Base-by-base conservation (phyloP, 257 asterid genomes). In the Petrea volubilis region DNA sequence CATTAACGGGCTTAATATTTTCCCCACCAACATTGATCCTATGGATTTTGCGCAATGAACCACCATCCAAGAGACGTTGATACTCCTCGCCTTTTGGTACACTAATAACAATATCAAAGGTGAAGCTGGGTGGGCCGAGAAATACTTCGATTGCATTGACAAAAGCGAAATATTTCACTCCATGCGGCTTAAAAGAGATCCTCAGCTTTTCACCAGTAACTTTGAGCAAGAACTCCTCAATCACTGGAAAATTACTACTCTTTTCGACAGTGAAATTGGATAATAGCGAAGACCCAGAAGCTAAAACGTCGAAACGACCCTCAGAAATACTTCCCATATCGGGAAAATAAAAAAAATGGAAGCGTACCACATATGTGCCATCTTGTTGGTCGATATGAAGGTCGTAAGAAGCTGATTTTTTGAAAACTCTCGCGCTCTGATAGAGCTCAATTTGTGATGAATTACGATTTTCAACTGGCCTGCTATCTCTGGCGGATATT, bases 1-100 rank as follows among this genome's bases (percentile, higher is more conserved):
- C 90, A 49, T 3, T 34, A 0, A 40, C 31, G 0, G 76, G 53
- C 7, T 64, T 73, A 11, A 82, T 38, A 10, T 15, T 14, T 1
- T 1, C 1, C 14, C 90, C 90, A 33, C 86, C 90, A 17, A 85
- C 81, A 41, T 85, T 85, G 7, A 85, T 70, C 78, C 90, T 75
- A 67, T 82, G 43, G 43, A 85, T 29, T 7, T 78, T 75, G 21
- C 62, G 77, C 17, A 78, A 74, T 7, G 29, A 59, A 18, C 25
- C 17, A 18, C 38, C 20, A n/a, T 74, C 75, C 31, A 57, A 53
- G 47, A 75, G 63, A 27, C 51, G 66, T 3, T 60, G 24, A 56
- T n/a, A 14, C 14, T 0, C 23, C 41, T 64, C 7, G 31, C 77
- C 82, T 41, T 18, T 6, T 10, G 55, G 61, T 43, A 68, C 74